These are phyloP conservation scores for Lenzites betulinus DNA, from an alignment of 768 basidiomycete species.

Conservation along the genomic window DNA sequence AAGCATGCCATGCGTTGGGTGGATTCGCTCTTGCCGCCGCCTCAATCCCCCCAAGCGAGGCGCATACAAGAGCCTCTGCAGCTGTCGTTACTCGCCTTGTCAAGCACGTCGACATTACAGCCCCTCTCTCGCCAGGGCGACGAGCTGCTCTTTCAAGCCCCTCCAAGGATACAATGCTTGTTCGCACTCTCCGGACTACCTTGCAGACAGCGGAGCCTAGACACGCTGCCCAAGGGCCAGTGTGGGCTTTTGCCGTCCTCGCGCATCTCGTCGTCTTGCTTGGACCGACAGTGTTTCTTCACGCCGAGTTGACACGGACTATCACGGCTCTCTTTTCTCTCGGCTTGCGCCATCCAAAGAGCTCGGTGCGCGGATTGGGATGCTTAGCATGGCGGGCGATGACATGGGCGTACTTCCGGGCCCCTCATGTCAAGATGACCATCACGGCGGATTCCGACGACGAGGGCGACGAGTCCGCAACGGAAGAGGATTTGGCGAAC, in stretches of 20 bases:
- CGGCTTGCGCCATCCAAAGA: constrained; percentile 63
- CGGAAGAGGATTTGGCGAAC: constrained; percentile 31
- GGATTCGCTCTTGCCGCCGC: constrained; percentile 62
- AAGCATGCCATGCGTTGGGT: constrained; percentile 76
- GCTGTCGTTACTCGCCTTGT: constrained; percentile 52
- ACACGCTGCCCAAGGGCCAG: constrained; percentile 72
- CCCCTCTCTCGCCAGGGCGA: constrained; percentile 17
- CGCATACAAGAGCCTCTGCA: constrained; percentile 57
- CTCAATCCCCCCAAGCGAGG: constrained; percentile 45
- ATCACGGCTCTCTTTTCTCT: constrained; percentile 53
- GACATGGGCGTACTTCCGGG: constrained; percentile 67
- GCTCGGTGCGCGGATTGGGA: constrained; percentile 60
- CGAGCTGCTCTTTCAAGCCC: constrained; percentile 38
- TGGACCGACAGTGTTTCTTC: constrained; percentile 52
- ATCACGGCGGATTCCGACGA: constrained; percentile 22
- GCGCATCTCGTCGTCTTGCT: constrained; percentile 68
- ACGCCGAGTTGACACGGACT: constrained; percentile 45
- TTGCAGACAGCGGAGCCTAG: constrained; percentile 54
- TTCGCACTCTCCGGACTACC: constrained; percentile 68
- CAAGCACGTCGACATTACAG: constrained; percentile 29
- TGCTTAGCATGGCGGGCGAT: constrained; percentile 67
- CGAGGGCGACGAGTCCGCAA: constrained; percentile 33
- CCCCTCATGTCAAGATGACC: constrained; percentile 37
- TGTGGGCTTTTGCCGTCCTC: constrained; percentile 74
- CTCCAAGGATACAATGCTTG: constrained; percentile 50